Evolutionary conservation across 164 flowering plant species (phyloP).

Genomic region (Nymphaea colorata): DNA sequence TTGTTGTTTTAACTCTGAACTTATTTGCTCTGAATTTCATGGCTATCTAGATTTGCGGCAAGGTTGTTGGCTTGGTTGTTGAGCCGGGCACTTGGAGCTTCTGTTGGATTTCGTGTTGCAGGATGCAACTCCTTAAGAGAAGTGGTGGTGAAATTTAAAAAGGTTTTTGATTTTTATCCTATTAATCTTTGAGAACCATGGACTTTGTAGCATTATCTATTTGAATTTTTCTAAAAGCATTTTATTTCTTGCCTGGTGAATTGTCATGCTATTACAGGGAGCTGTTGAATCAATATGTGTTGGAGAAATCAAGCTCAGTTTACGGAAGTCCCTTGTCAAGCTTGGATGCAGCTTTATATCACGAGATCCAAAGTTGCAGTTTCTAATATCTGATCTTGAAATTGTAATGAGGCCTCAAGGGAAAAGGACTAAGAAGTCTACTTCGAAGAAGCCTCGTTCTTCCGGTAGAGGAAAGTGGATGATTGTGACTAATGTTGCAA

Average conservation of each 20-base stretch:
- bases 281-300: constrained; percentile 75
- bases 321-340: constrained; percentile 83
- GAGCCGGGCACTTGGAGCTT: constrained; percentile 73
- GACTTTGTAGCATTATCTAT: not conserved
- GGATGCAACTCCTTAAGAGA: constrained; percentile 96
- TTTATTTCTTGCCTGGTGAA: not conserved
- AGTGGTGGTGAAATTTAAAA: constrained; percentile 77
- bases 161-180: constrained; percentile 30
- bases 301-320: constrained; percentile 85
- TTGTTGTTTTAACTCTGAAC: too few relatives aligned
- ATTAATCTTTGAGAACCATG: not conserved
- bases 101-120: constrained; percentile 79
- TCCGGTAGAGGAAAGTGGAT: constrained; percentile 93
- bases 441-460: constrained; percentile 25
- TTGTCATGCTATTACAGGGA: constrained; percentile 29
- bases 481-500: constrained; percentile 84
- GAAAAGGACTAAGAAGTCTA: constrained; percentile 34
- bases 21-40: too few relatives aligned
- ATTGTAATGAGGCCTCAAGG: constrained; percentile 52
- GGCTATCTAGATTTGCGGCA: constrained; percentile 60
- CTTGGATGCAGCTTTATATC: constrained; percentile 82
- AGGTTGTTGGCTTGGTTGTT: constrained; percentile 75
- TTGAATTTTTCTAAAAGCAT: not conserved
- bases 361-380: constrained; percentile 79
- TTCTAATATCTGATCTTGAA: constrained; percentile 77